Conservation (phyloP, 2,329 filamentous ascomycete species). For the Stromatinia cepivora region DNA sequence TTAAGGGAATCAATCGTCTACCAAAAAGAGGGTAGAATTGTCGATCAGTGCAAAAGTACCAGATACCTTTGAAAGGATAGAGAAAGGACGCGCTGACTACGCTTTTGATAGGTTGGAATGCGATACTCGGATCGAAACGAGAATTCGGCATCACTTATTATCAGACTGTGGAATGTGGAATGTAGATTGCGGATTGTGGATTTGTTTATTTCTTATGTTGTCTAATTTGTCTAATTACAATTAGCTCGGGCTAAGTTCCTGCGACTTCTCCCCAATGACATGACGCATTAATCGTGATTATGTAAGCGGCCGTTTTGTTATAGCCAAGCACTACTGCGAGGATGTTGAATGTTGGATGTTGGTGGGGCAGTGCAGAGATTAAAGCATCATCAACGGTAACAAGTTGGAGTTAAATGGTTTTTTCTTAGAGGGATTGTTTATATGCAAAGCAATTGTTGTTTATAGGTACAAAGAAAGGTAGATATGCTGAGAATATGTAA, state of each 20-base stretch:
- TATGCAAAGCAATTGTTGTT: neutral
- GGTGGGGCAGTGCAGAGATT: constrained; percentile 10
- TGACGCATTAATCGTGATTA: neutral
- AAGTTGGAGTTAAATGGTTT: neutral
- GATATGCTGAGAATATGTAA: constrained; percentile 25
- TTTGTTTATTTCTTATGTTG: neutral
- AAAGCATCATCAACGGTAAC: neutral
- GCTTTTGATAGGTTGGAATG: constrained; percentile 30
- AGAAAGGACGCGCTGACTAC: constrained; percentile 42
- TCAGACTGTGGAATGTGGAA: neutral
- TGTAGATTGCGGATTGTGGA: neutral
- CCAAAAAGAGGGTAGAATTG: constrained; percentile 82
- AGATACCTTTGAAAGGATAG: constrained; percentile 70
- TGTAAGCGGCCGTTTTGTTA: neutral
- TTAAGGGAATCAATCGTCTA: constrained; percentile 74
- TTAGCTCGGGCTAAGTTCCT: neutral
- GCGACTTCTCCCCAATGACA: neutral
- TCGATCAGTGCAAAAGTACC: constrained; percentile 75
- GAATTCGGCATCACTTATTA: constrained; percentile 13
- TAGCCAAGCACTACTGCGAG: neutral
- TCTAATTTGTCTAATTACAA: neutral
- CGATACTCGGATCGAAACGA: constrained; percentile 13
- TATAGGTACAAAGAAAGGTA: constrained; percentile 12
- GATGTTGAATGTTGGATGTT: neutral
- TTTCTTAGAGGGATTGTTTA: neutral